Percentiles rank a stretch among this genome's conserved stretches.
Evolutionary conservation across 345 rosid genomes (phyloP).

Genomic region (Arabis alpina): DNA sequence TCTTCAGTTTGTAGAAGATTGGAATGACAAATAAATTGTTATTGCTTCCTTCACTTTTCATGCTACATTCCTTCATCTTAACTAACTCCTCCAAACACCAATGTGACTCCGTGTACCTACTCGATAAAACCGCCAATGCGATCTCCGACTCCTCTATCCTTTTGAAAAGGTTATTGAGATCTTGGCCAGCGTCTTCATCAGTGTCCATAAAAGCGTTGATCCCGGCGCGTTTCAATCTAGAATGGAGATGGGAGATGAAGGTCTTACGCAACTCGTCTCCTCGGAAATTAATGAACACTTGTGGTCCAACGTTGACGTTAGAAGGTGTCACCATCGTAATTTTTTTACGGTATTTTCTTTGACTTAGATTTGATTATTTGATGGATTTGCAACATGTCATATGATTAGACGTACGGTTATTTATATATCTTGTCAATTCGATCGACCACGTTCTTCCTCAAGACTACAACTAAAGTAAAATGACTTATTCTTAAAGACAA

Average conservation of each 20-base stretch:
- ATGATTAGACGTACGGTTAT: background rate
- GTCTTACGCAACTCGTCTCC: background rate
- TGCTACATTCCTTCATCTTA: conserved; percentile 20
- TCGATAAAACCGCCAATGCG: conserved; percentile 26
- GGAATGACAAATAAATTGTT: conserved; percentile 22
- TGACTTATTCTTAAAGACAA: background rate
- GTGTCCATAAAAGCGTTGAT: conserved; percentile 24
- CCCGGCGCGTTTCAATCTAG: fast-evolving
- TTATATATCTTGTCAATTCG: background rate
- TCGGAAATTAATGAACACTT: conserved; percentile 43
- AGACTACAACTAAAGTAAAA: background rate
- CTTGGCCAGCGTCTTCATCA: background rate
- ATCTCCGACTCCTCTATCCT: conserved; percentile 13
- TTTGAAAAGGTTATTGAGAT: background rate
- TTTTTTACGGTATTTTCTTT: background rate
- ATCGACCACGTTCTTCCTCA: conserved; percentile 3
- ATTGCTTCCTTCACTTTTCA: background rate
- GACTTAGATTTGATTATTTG: background rate
- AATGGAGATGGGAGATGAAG: conserved; percentile 24
- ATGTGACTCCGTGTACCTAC: conserved; percentile 13
- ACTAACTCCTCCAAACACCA: conserved; percentile 25
- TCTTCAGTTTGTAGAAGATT: conserved; percentile 12
- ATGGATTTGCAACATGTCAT: background rate
- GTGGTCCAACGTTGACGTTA: conserved; percentile 13
- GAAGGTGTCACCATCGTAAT: conserved; percentile 8